Percentiles rank a stretch among this genome's conserved stretches.
These are phyloP conservation scores for Clonostachys rosea DNA, from an alignment of 2,329 filamentous ascomycete genomes.

Conservation along the genomic window DNA sequence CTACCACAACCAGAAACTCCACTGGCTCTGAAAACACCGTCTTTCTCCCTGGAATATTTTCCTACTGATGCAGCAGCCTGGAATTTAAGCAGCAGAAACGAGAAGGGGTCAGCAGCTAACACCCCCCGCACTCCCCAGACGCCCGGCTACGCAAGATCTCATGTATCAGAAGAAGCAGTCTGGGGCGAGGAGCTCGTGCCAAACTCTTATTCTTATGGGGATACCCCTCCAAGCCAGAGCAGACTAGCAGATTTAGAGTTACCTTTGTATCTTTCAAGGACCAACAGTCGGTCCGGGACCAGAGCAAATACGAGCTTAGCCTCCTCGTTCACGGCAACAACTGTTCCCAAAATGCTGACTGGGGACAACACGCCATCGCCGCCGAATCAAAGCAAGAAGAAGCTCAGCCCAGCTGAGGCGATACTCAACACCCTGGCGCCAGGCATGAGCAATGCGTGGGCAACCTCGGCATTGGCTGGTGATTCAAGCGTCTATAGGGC, in stretches of 20 bases:
- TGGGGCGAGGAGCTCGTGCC: slow-evolving; percentile 50
- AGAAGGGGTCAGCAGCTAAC: slow-evolving; percentile 47
- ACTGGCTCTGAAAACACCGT: slow-evolving; percentile 59
- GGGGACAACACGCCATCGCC: slow-evolving; percentile 35
- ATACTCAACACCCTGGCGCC: slow-evolving; percentile 51
- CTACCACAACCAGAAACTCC: slow-evolving; percentile 57
- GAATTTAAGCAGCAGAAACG: slow-evolving; percentile 45
- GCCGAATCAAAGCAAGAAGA: slow-evolving; percentile 40
- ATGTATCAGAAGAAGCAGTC: slow-evolving; percentile 48
- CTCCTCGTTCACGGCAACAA: slow-evolving; percentile 46
- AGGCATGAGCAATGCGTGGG: slow-evolving; percentile 15
- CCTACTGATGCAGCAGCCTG: slow-evolving; percentile 52
- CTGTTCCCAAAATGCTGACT: slow-evolving; percentile 42
- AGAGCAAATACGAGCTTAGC: slow-evolving; percentile 34
- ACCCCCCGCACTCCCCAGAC: slow-evolving; percentile 57
- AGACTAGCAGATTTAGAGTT: background rate
- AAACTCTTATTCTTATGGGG: slow-evolving; percentile 56
- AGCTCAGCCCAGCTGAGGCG: slow-evolving; percentile 57
- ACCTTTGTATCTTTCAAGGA: background rate
- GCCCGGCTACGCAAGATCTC: slow-evolving; percentile 47
- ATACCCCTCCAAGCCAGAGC: slow-evolving; percentile 46
- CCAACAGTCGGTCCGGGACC: background rate
- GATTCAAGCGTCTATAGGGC: slow-evolving; percentile 43
- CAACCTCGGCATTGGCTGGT: slow-evolving; percentile 32
- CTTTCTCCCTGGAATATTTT: slow-evolving; percentile 64